Conservation (phyloP, 2,329 filamentous ascomycete genomes). For the Xylariaceae sp. region DNA sequence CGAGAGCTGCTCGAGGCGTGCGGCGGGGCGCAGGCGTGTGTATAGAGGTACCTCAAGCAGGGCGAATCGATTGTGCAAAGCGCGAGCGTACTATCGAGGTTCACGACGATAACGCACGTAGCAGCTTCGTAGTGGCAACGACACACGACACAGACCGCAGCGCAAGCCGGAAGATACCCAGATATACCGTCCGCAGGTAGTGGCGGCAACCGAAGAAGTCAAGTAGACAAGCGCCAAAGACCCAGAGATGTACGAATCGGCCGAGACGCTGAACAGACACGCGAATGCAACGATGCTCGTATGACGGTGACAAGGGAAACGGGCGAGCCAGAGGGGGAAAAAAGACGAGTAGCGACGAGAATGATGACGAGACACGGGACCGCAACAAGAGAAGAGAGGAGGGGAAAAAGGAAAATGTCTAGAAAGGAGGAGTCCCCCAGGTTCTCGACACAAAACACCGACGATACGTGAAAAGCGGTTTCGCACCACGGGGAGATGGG, state of each 20-base stretch:
- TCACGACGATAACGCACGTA: slow-evolving; percentile 10
- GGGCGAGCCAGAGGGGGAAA: slow-evolving; percentile 28
- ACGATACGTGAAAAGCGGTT: slow-evolving; percentile 33
- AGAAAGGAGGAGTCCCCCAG: slow-evolving; percentile 36
- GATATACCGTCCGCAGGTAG: slow-evolving; percentile 7
- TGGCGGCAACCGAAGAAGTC: slow-evolving; percentile 19
- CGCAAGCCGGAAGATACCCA: slow-evolving; percentile 13
- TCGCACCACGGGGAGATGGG: slow-evolving; percentile 32
- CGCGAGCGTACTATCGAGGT: slow-evolving; percentile 21
- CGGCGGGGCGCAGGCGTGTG: slow-evolving; percentile 16
- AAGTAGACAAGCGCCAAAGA: slow-evolving; percentile 21
- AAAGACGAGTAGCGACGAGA: slow-evolving; percentile 21
- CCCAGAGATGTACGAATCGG: slow-evolving; percentile 13
- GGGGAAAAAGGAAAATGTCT: slow-evolving; percentile 38
- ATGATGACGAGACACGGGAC: slow-evolving; percentile 30
- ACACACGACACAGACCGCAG: slow-evolving; percentile 15
- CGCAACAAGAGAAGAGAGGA: slow-evolving; percentile 22
- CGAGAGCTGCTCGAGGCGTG: slow-evolving; percentile 15
- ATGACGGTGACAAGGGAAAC: slow-evolving; percentile 22
- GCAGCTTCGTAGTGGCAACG: slow-evolving; percentile 17
- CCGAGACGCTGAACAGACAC: slow-evolving; percentile 16
- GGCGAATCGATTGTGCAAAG: slow-evolving; percentile 21
- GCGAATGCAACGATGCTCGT: slow-evolving; percentile 19
- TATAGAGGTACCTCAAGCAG: slow-evolving; percentile 19
- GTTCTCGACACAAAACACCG: slow-evolving; percentile 36